These are phyloP conservation scores for Arthrinium puccinioides DNA, from an alignment of 2,329 filamentous ascomycete genomes.

Conservation along the genomic window DNA sequence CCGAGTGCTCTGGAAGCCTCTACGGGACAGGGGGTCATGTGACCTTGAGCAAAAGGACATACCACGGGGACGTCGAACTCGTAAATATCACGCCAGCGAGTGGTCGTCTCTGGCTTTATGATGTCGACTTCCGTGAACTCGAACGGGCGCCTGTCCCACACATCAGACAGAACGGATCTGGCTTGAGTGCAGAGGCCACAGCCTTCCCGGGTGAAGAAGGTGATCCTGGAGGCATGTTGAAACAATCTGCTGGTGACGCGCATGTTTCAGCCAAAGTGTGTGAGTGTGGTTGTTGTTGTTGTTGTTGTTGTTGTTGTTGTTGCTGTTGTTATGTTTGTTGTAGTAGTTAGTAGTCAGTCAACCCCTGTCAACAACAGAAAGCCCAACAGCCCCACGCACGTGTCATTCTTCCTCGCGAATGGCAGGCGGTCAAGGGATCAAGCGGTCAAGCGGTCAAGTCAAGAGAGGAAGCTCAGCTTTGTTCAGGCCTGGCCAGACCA, in stretches of 20 bases:
- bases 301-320: too few species aligned
- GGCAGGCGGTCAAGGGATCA: too few species aligned
- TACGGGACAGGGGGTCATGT: neutral
- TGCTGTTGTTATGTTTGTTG: too few species aligned
- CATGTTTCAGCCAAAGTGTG: too few species aligned
- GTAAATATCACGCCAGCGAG: constrained; percentile 62
- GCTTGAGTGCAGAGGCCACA: constrained; percentile 67
- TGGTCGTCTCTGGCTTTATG: constrained; percentile 51
- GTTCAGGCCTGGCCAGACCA: too few species aligned
- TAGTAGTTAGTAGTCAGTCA: too few species aligned
- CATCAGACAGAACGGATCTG: constrained; percentile 58
- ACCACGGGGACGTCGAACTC: constrained; percentile 80
- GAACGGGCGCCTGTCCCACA: constrained; percentile 62
- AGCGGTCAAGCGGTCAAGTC: too few species aligned
- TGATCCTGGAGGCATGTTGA: constrained; percentile 55
- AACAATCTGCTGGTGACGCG: constrained; percentile 41
- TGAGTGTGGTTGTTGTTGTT: too few species aligned
- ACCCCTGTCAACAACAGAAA: too few species aligned
- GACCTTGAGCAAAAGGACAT: constrained; percentile 20
- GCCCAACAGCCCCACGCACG: too few species aligned
- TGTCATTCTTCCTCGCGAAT: too few species aligned
- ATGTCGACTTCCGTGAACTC: constrained; percentile 64
- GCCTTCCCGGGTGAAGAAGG: constrained; percentile 65
- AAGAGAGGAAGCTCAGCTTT: too few species aligned
- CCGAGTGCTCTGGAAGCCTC: neutral